Evolutionary conservation across 2,329 filamentous ascomycete species (phyloP).

Genomic region (Botryotinia globosa): DNA sequence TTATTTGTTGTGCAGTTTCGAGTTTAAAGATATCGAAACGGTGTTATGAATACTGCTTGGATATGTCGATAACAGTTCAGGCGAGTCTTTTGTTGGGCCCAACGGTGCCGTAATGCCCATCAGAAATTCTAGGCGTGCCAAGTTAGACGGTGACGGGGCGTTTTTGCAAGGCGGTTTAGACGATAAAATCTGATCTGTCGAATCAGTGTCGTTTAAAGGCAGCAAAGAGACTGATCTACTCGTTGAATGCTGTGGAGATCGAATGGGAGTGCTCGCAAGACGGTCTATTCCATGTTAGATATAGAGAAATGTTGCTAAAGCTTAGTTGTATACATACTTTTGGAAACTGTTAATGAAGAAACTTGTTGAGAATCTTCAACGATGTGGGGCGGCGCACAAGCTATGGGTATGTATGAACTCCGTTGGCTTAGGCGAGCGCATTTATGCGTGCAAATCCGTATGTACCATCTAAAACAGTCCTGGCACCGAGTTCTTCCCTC

Average conservation of each 20-base stretch:
- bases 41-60: too few species aligned
- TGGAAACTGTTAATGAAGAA: neutral
- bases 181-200: neutral
- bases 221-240: neutral
- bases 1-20: too few species aligned
- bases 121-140: neutral
- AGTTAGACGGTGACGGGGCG: neutral
- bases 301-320: neutral
- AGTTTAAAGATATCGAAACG: too few species aligned
- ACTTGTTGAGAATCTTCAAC: neutral
- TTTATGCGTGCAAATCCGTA: neutral
- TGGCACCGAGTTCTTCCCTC: neutral
- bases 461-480: neutral
- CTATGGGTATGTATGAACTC: neutral
- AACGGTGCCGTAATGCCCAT: neutral
- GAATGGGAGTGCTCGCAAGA: neutral
- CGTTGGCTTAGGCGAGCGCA: neutral
- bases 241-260: neutral
- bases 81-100: neutral
- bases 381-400: neutral
- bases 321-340: neutral
- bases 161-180: accelerated
- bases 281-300: neutral
- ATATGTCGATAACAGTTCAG: neutral
- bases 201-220: neutral